Conservation (phyloP, 306 rosid species). For the Nissolia schottii region DNA sequence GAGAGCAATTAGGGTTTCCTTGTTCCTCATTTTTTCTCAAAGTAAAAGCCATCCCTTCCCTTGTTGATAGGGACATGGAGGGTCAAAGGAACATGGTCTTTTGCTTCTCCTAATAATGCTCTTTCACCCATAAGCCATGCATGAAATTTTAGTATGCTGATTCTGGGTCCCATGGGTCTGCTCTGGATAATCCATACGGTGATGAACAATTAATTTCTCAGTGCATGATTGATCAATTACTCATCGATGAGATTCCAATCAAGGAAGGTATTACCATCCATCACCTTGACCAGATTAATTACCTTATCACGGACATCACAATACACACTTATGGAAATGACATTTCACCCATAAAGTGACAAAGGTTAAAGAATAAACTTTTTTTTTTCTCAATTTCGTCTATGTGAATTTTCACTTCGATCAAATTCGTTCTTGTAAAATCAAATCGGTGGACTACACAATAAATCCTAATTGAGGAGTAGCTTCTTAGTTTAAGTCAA, state of each 20-base stretch:
- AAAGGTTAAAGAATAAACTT: too few relatives aligned
- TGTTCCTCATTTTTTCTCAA: constrained; percentile 36
- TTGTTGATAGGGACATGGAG: constrained; percentile 50
- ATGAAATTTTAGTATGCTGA: constrained; percentile 28
- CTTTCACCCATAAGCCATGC: constrained; percentile 38
- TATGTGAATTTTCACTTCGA: too few relatives aligned
- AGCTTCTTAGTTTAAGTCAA: too few relatives aligned
- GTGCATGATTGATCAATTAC: constrained; percentile 44
- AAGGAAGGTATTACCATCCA: too few relatives aligned
- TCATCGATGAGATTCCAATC: too few relatives aligned
- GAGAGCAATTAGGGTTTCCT: constrained; percentile 21
- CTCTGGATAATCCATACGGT: constrained; percentile 22
- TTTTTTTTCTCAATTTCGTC: too few relatives aligned
- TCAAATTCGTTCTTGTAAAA: too few relatives aligned
- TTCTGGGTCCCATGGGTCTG: constrained; percentile 41
- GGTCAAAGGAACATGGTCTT: constrained; percentile 55
- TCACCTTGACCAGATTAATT: background rate
- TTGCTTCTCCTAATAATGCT: constrained; percentile 35
- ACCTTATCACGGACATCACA: too few relatives aligned
- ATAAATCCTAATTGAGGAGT: too few relatives aligned
- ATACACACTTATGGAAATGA: too few relatives aligned
- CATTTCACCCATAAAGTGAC: too few relatives aligned
- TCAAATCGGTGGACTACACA: too few relatives aligned
- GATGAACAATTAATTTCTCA: constrained; percentile 12
- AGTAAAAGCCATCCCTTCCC: constrained; percentile 24